Evolutionary conservation across 192 early-diverging fungal genomes (phyloP).

Genomic region (Coemansia javaensis): DNA sequence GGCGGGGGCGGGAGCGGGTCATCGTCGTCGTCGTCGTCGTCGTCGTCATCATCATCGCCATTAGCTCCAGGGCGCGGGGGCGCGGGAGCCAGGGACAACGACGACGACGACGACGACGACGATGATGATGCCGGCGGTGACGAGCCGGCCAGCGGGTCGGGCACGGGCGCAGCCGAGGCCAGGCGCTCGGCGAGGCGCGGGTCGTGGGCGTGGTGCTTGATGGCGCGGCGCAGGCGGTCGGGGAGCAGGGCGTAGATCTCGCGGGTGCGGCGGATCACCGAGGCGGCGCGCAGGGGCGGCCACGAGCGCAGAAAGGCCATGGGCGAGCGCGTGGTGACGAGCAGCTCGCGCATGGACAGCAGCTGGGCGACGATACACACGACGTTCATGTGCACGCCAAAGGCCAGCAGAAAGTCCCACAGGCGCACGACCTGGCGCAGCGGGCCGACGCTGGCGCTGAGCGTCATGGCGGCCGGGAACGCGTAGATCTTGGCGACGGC

Average conservation of each 20-base stretch:
- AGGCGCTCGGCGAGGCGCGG: conserved; percentile 28
- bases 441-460: conserved; percentile 85
- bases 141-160: conserved; percentile 12
- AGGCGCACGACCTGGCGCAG: conserved; percentile 74
- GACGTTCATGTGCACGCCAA: conserved; percentile 90
- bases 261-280: conserved; percentile 35
- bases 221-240: conserved; percentile 9
- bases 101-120: no score
- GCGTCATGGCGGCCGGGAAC: conserved; percentile 85
- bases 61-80: not conserved
- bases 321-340: conserved; percentile 52
- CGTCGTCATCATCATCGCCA: no score
- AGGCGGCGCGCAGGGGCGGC: conserved; percentile 40
- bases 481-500: conserved; percentile 79
- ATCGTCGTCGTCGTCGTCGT: no score
- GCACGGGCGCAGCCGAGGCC: conserved; percentile 20
- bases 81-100: not conserved
- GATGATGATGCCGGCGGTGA: no score
- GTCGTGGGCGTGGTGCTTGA: conserved; percentile 40
- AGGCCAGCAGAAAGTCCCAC: conserved; percentile 92
- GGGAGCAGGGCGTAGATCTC: conserved; percentile 39
- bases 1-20: not conserved
- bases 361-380: conserved; percentile 84
- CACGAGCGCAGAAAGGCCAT: conserved; percentile 42
- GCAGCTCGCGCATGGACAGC: conserved; percentile 66